These are phyloP conservation scores for Suillus bovinus DNA, from an alignment of 768 basidiomycete genomes.

Conservation along the genomic window DNA sequence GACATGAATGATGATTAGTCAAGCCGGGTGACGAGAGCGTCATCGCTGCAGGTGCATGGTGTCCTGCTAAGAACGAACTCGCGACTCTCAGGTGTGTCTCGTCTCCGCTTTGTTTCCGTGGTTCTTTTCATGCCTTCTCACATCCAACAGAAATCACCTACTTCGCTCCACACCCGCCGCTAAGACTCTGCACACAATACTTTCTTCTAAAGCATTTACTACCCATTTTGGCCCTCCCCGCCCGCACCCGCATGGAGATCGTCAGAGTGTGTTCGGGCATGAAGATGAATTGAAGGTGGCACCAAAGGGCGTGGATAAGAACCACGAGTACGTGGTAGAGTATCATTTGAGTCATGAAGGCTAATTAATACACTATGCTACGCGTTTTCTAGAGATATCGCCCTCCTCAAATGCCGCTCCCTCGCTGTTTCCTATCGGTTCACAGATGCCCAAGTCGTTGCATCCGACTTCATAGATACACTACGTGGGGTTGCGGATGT, in stretches of 20 bases:
- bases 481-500: slow-evolving; percentile 55
- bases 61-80: slow-evolving; percentile 77
- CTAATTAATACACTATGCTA: not conserved
- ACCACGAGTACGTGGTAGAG: not conserved
- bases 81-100: slow-evolving; percentile 61
- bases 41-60: slow-evolving; percentile 82
- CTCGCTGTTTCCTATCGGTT: slow-evolving; percentile 47
- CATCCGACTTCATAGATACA: slow-evolving; percentile 58
- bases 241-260: slow-evolving; percentile 58
- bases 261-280: slow-evolving; percentile 79
- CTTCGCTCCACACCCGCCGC: slow-evolving; percentile 45
- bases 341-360: not conserved
- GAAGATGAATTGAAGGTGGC: slow-evolving; percentile 90
- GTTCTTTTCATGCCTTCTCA: not conserved
- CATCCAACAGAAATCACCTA: slow-evolving; percentile 54
- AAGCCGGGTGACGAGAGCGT: slow-evolving; percentile 66
- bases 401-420: slow-evolving; percentile 82
- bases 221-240: slow-evolving; percentile 71
- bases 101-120: not conserved
- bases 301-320: slow-evolving; percentile 37
- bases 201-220: slow-evolving; percentile 73
- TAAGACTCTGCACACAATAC: slow-evolving; percentile 59
- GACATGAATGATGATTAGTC: slow-evolving; percentile 41
- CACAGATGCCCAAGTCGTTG: slow-evolving; percentile 70
- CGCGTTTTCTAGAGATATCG: slow-evolving; percentile 57